Percentiles rank a stretch among this genome's conserved stretches.
These are phyloP conservation scores for Acer saccharum DNA, from an alignment of 345 rosid genomes.

Conservation along the genomic window DNA sequence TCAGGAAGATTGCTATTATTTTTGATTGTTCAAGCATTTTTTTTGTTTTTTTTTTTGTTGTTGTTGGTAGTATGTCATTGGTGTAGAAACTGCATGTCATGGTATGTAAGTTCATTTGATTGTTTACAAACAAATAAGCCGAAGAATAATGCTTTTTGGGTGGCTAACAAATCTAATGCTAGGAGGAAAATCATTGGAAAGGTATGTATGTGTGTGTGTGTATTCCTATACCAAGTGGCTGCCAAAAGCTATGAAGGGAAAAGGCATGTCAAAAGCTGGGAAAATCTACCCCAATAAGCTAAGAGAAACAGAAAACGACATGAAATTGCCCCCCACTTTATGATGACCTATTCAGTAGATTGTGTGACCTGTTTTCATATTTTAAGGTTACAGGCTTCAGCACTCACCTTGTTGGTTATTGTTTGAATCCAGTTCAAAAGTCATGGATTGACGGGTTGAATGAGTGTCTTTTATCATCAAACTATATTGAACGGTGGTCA, in stretches of 20 bases:
- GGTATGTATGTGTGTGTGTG: neutral
- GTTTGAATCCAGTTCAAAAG: too few species aligned
- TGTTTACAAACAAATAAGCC: neutral
- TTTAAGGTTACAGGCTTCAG: too few species aligned
- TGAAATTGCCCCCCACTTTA: neutral
- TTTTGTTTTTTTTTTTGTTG: neutral
- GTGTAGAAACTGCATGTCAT: neutral
- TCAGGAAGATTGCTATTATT: neutral
- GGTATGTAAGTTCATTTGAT: neutral
- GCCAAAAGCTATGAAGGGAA: neutral
- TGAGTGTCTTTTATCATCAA: too few species aligned
- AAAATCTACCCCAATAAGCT: neutral
- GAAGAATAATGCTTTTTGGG: slow-evolving; percentile 9
- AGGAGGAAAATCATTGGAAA: neutral
- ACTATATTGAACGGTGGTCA: too few species aligned
- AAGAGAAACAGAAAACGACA: neutral
- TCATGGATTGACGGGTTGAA: too few species aligned
- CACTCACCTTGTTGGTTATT: too few species aligned
- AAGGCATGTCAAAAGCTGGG: neutral
- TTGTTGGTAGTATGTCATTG: neutral
- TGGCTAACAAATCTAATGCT: neutral
- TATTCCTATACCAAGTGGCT: neutral
- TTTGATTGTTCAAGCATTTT: neutral
- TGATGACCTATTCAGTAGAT: too few species aligned
- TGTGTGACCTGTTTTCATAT: too few species aligned